Evolutionary conservation across 2,329 filamentous ascomycete species (phyloP).

Genomic region (Nemania bipapillata): DNA sequence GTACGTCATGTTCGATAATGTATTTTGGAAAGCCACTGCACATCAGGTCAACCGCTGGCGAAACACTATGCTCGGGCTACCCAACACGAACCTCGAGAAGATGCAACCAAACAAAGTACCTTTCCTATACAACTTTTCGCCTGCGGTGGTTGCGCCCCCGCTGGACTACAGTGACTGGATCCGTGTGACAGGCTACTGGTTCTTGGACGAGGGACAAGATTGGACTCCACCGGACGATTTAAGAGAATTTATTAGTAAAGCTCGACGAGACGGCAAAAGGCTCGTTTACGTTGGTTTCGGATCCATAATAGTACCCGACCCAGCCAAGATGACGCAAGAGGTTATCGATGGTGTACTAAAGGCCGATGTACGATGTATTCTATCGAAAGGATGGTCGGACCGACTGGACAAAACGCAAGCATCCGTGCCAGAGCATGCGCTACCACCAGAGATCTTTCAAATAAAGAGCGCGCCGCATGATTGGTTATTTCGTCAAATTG

Average conservation of each 20-base stretch:
- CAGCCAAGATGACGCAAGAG: constrained; percentile 87
- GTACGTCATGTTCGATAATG: constrained; percentile 94
- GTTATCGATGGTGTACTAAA: constrained; percentile 90
- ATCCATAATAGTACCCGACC: constrained; percentile 92
- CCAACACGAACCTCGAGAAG: constrained; percentile 84
- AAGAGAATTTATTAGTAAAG: constrained; percentile 82
- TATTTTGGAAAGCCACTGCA: constrained; percentile 95
- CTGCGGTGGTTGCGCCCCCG: constrained; percentile 90
- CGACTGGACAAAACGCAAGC: constrained; percentile 58
- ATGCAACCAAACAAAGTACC: constrained; percentile 98
- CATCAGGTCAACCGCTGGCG: constrained; percentile 94
- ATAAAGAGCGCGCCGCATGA: constrained; percentile 95
- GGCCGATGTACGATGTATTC: constrained; percentile 91
- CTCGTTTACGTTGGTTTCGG: constrained; percentile 97
- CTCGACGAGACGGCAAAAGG: constrained; percentile 84
- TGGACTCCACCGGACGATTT: constrained; percentile 83
- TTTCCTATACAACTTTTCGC: constrained; percentile 97
- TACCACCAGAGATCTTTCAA: constrained; percentile 83
- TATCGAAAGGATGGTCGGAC: constrained; percentile 98
- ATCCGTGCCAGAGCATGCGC: constrained; percentile 69
- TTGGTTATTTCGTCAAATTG: constrained; percentile 94
- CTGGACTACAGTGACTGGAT: constrained; percentile 98
- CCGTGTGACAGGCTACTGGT: constrained; percentile 97
- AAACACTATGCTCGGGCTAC: constrained; percentile 79
- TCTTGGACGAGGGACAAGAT: constrained; percentile 77